Evolutionary conservation across 2,329 filamentous ascomycete species (phyloP), one percentile per base, ranked within the genome.

Genomic region (Claviceps sp.): DNA sequence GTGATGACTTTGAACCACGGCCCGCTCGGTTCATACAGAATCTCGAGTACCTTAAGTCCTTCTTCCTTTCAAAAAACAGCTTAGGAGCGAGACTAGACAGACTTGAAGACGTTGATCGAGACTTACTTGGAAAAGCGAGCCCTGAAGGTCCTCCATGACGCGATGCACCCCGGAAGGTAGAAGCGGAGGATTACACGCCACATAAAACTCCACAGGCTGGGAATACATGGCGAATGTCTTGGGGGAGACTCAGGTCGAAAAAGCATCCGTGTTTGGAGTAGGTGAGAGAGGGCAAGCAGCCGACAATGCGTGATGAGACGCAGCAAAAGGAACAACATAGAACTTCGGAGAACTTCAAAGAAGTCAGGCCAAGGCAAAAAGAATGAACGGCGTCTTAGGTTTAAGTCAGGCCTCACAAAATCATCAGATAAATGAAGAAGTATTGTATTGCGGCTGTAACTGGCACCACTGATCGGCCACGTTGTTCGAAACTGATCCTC

Each of bases 1-100:
- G 60, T 46, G 16, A 67, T 64, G 5, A 65, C 46, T 50, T 69
- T 69, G 53, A 70, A 68, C 62, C 64, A 68, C 1, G 66, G 60
- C 0, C 62, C 52, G 0, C 66, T 62, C 1, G 67, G 65, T 26
- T 70, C 67, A 37, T 69, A 69, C 4, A 70, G 57, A 5, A 70
- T 57, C 47, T 70, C 68, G 0, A 61, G 0, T 0, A 65, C 38
- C 6, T 60, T 53, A 26, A 14, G 26, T 13, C 44, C 44, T 46
- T 10, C 24, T 14, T 44, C 24, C 42, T 44, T 26, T 43, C 16
- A 11, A 4, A n/a, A 8, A 10, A 34, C 16, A 52, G 37, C 50
- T 55, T 42, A 49, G n/a, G 14, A n/a, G n/a, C n/a, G 10, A 14
- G 13, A 38, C 10, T 16, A 17, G 8, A 14, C 13, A 37, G n/a